Base-by-base conservation (phyloP, 2,329 filamentous ascomycete species). In the Chrysoporthe deuterocubensis region DNA sequence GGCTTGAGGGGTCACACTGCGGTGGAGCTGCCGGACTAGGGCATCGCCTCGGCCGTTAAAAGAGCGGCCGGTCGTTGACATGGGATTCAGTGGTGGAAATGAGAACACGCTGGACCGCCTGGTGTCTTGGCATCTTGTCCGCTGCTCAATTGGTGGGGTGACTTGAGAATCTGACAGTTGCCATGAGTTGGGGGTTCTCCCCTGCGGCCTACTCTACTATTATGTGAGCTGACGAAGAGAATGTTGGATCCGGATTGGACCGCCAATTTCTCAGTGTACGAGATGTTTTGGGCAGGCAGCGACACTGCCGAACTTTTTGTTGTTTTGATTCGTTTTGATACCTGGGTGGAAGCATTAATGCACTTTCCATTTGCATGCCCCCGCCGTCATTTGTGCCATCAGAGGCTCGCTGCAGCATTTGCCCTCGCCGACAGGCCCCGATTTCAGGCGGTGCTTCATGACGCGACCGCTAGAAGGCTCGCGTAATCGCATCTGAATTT, bases 61-160 rank as follows among this genome's bases (percentile, higher is more conserved):
- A 32, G 32, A 26, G 21, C 50, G 50, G 32, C 21, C 50, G 50
- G 50, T 21, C 26, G 50, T 21, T 13, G 21, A 13, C 4, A 8
- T 54, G 50, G 37, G 54, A 18, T 11, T 9, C 26, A 44, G 57
- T 32, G 18, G 40, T 43, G 57, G 21, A 43, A 60, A 16, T 9
- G 48, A 59, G 57, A 42, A 40, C 32, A 5, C 34, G 54, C 9
- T 34, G 32, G 32, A 18, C 32, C 32, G 34, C 32, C 37, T 16
- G 54, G 32, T 58, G 34, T 58, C 54, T 60, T 32, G 57, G 57
- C 42, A 44, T 5, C 6, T 32, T 3, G n/a, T 42, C 37, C n/a
- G 21, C 57, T 44, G 57, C 57, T 32, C 40, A 18, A 60, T 60
- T 60, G 57, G 57, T 60, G 57, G 57, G 44, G 37, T 60, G 44